Percentiles rank a stretch among this genome's conserved stretches.
Evolutionary conservation across 1,284 basidiomycete genomes (phyloP).

Genomic region (Paramarasmius palmivorus): DNA sequence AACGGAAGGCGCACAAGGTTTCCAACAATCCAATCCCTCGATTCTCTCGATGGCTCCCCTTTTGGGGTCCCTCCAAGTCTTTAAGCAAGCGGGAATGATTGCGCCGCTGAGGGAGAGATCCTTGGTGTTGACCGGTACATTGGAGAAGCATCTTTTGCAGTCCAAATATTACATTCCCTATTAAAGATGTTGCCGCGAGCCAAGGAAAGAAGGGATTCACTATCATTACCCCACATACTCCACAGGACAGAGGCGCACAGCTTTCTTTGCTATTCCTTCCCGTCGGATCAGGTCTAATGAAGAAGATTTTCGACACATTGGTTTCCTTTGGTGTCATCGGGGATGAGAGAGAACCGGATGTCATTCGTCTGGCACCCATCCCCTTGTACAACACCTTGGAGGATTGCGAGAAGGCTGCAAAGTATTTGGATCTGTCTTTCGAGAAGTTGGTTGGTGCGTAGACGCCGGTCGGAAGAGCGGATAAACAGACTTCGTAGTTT

Average conservation of each 20-base stretch:
- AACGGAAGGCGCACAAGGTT: slow-evolving; percentile 89
- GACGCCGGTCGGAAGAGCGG: too few relatives aligned
- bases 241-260: slow-evolving; percentile 78
- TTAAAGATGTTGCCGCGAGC: slow-evolving; percentile 36
- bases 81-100: slow-evolving; percentile 79
- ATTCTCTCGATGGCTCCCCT: slow-evolving; percentile 80
- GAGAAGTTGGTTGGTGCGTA: slow-evolving; percentile 17
- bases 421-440: slow-evolving; percentile 62
- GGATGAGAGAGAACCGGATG: slow-evolving; percentile 87
- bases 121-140: slow-evolving; percentile 64
- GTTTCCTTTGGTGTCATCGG: slow-evolving; percentile 78
- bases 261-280: slow-evolving; percentile 83
- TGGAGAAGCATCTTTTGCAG: slow-evolving; percentile 64
- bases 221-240: slow-evolving; percentile 80
- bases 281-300: slow-evolving; percentile 65
- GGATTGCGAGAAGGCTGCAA: slow-evolving; percentile 74
- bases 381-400: slow-evolving; percentile 83
- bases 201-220: slow-evolving; percentile 64
- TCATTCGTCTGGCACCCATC: slow-evolving; percentile 84
- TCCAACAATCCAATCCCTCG: slow-evolving; percentile 93
- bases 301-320: slow-evolving; percentile 63
- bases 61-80: slow-evolving; percentile 80
- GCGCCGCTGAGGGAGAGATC: slow-evolving; percentile 68
- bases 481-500: too few relatives aligned
- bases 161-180: slow-evolving; percentile 65